Percentiles rank a stretch among this genome's conserved stretches.
Conservation (phyloP, 495 filamentous ascomycete species). For the Penicillium argentinense region DNA sequence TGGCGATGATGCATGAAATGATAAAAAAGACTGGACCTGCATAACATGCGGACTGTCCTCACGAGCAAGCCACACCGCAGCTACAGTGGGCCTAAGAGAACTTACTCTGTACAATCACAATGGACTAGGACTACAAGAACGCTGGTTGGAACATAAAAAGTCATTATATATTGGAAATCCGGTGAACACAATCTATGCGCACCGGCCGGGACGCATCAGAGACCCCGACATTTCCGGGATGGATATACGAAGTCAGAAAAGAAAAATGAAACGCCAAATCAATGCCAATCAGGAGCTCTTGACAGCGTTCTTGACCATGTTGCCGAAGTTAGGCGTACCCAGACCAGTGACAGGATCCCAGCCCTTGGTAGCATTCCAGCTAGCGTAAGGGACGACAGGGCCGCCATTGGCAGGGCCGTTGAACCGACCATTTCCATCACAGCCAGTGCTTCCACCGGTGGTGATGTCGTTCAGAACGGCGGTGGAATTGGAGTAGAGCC, state of each 20-base stretch:
- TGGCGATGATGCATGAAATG: too few species aligned
- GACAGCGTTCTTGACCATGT: slow-evolving; percentile 33
- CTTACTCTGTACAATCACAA: too few species aligned
- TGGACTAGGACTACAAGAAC: too few species aligned
- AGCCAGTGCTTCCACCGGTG: slow-evolving; percentile 59
- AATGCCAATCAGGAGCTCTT: neutral
- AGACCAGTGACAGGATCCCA: slow-evolving; percentile 65
- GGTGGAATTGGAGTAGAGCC: slow-evolving; percentile 59
- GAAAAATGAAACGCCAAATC: neutral
- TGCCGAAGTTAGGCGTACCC: slow-evolving; percentile 52
- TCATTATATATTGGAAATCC: neutral
- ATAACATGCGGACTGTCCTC: too few species aligned
- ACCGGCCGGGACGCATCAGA: neutral
- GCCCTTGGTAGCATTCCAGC: slow-evolving; percentile 54
- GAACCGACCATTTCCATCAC: slow-evolving; percentile 49
- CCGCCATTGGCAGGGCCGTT: slow-evolving; percentile 34
- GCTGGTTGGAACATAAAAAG: neutral
- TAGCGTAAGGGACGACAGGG: slow-evolving; percentile 38
- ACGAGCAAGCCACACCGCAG: too few species aligned
- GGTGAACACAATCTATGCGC: slow-evolving; percentile 2
- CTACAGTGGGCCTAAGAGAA: too few species aligned
- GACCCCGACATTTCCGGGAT: neutral
- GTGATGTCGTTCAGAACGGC: slow-evolving; percentile 64
- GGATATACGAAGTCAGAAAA: neutral
- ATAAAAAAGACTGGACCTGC: too few species aligned